These are phyloP conservation scores for Cetradonia linearis DNA, from an alignment of 495 filamentous ascomycete genomes.

Conservation along the genomic window DNA sequence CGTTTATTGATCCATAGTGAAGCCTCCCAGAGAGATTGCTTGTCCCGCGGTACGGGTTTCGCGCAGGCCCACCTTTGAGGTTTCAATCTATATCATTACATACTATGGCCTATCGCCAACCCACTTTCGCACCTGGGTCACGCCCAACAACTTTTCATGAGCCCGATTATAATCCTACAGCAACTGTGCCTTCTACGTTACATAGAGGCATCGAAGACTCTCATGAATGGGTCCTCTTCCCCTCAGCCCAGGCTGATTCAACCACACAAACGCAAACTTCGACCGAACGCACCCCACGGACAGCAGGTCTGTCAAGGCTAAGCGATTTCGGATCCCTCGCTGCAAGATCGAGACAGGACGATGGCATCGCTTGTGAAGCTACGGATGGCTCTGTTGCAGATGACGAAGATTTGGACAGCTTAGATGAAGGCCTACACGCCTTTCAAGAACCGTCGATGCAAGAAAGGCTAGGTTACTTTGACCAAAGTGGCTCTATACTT, in stretches of 20 bases:
- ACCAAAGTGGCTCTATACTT: conserved; percentile 54
- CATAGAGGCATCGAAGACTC: conserved; percentile 50
- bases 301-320: conserved; percentile 61
- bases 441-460: conserved; percentile 60
- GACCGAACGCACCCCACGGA: conserved; percentile 58
- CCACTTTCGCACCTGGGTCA: conserved; percentile 50
- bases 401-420: conserved; percentile 76
- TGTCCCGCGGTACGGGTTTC: neutral
- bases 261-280: conserved; percentile 59
- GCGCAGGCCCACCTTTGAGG: neutral
- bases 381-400: conserved; percentile 51
- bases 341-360: conserved; percentile 38
- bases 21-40: neutral
- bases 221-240: conserved; percentile 95
- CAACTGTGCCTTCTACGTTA: conserved; percentile 31
- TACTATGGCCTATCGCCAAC: conserved; percentile 76
- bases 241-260: conserved; percentile 39
- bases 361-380: conserved; percentile 40
- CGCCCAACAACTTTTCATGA: conserved; percentile 47
- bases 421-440: conserved; percentile 80
- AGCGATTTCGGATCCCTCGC: conserved; percentile 80
- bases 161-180: conserved; percentile 37
- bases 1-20: neutral
- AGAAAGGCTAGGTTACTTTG: conserved; percentile 37
- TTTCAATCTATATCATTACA: neutral